These are phyloP conservation scores for Diaporthe aspalathi DNA, from an alignment of 2,329 filamentous ascomycete genomes.

Conservation along the genomic window DNA sequence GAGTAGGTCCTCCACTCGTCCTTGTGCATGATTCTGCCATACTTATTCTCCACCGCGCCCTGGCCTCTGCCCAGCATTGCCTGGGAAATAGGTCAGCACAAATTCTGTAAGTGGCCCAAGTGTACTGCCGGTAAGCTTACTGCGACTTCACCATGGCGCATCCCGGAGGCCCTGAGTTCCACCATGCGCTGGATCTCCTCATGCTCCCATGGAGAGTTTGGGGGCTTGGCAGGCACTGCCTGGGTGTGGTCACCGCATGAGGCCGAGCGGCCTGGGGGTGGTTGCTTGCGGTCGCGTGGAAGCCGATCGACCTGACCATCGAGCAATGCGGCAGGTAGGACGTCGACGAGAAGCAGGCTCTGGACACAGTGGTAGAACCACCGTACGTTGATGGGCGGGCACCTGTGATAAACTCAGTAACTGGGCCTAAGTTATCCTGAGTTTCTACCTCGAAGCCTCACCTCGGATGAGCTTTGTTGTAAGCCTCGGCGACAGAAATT, in stretches of 20 bases:
- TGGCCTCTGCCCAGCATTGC: slow-evolving; percentile 18
- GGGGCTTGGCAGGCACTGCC: not conserved
- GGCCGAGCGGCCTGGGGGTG: not conserved
- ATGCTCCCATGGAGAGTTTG: slow-evolving; percentile 17
- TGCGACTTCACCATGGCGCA: slow-evolving; percentile 15
- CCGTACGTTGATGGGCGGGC: not conserved
- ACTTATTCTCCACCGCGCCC: slow-evolving; percentile 37
- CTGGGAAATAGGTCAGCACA: not conserved
- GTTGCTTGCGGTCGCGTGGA: not conserved
- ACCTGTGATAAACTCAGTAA: not conserved
- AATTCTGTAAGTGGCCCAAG: not conserved
- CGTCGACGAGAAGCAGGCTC: not conserved
- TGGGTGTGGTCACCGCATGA: not conserved
- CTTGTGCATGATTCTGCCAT: slow-evolving; percentile 21
- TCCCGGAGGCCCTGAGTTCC: slow-evolving; percentile 10
- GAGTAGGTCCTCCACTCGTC: not conserved
- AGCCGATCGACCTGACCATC: slow-evolving; percentile 2
- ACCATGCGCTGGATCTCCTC: slow-evolving; percentile 28
- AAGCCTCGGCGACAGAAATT: not conserved
- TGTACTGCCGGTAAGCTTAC: not conserved
- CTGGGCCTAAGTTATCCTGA: fast-evolving
- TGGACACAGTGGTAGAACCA: slow-evolving; percentile 29
- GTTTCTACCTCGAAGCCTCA: not conserved
- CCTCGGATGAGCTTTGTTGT: not conserved
- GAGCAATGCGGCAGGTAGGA: slow-evolving; percentile 11